phyloP scores from a whole-genome alignment of 2,329 filamentous ascomycete genomes.

The Fusarium aywerte region DNA sequence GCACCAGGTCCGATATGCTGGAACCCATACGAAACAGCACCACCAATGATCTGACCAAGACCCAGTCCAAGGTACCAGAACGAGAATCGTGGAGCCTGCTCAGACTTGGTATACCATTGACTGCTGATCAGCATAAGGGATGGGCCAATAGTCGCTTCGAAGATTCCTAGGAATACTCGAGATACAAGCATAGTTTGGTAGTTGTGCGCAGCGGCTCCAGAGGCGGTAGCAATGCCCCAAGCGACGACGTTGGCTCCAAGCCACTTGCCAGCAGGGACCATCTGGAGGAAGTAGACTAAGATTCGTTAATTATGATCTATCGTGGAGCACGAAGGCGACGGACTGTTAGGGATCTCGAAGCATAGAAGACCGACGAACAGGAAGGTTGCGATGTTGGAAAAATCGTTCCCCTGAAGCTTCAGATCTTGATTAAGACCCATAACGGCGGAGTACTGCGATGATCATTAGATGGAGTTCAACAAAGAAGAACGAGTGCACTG shows the following conservation, averaged over 20 bases:
- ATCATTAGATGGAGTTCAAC: conserved; percentile 1
- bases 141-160: conserved; percentile 69
- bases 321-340: conserved; percentile 10
- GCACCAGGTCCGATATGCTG: conserved; percentile 65
- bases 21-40: conserved; percentile 71
- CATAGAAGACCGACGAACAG: conserved; percentile 71
- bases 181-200: conserved; percentile 65
- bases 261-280: conserved; percentile 69
- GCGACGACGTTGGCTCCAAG: conserved; percentile 67
- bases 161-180: conserved; percentile 68
- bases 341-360: conserved; percentile 70
- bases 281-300: conserved; percentile 67
- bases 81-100: conserved; percentile 68
- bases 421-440: conserved; percentile 69
- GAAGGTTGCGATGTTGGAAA: conserved; percentile 69
- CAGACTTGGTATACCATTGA: conserved; percentile 70
- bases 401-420: conserved; percentile 67
- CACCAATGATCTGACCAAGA: conserved; percentile 70
- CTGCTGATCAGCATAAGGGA: conserved; percentile 70
- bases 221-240: conserved; percentile 68
- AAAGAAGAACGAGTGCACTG: conserved; percentile 37
- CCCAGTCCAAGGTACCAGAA: conserved; percentile 72
- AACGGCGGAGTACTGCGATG: conserved; percentile 68
- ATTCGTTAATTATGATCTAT: not conserved
- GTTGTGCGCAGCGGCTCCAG: conserved; percentile 63